phyloP scores from a whole-genome alignment of 768 basidiomycete species.

The Austroboletus festivus region DNA sequence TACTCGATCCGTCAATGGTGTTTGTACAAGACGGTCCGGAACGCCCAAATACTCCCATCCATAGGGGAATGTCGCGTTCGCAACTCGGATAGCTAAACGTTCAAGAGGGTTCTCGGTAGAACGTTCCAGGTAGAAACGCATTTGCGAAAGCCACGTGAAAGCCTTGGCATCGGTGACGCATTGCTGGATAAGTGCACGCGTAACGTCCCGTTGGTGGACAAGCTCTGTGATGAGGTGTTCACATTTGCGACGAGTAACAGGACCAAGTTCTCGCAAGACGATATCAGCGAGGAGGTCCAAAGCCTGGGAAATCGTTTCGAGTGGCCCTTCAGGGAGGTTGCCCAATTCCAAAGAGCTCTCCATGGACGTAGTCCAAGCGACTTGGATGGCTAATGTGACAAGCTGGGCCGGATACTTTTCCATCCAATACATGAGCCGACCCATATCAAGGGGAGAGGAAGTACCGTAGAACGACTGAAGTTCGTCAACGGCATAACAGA shows the following conservation, averaged over 20 bases:
- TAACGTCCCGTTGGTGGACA: slow-evolving; percentile 96
- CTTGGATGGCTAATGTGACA: slow-evolving; percentile 92
- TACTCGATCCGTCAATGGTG: slow-evolving; percentile 93
- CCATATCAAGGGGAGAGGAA: slow-evolving; percentile 53
- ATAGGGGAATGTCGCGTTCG: slow-evolving; percentile 91
- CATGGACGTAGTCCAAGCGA: slow-evolving; percentile 88
- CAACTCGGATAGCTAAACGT: slow-evolving; percentile 75
- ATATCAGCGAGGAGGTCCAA: slow-evolving; percentile 96
- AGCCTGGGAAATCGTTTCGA: slow-evolving; percentile 74
- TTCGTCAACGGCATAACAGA: slow-evolving; percentile 77
- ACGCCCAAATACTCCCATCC: slow-evolving; percentile 99
- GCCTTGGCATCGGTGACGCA: slow-evolving; percentile 59
- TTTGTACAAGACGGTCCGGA: slow-evolving; percentile 94
- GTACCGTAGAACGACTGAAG: slow-evolving; percentile 78
- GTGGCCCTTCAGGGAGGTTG: slow-evolving; percentile 56
- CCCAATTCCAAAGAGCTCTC: slow-evolving; percentile 63
- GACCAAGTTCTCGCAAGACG: slow-evolving; percentile 83
- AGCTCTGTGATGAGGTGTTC: slow-evolving; percentile 98
- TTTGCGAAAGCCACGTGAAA: slow-evolving; percentile 95
- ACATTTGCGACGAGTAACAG: slow-evolving; percentile 95
- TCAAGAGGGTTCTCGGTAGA: slow-evolving; percentile 73
- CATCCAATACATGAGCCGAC: slow-evolving; percentile 84
- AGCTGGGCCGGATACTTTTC: slow-evolving; percentile 94
- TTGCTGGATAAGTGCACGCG: slow-evolving; percentile 71
- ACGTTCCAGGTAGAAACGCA: slow-evolving; percentile 93